Evolutionary conservation across 2,329 filamentous ascomycete species (phyloP).

Genomic region (Botrytis aclada): DNA sequence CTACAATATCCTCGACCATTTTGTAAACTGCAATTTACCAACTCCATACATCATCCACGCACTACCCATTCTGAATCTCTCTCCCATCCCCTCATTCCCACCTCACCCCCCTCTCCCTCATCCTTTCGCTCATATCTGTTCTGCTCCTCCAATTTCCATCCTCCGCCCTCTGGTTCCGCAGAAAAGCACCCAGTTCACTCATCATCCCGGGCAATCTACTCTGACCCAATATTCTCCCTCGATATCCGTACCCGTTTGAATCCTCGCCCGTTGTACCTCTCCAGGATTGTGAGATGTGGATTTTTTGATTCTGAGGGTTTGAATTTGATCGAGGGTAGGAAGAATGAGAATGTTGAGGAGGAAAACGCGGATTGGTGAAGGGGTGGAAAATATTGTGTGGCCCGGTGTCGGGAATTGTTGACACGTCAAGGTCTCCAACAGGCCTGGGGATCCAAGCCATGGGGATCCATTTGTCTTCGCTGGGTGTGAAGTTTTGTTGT

Average conservation of each 20-base stretch:
- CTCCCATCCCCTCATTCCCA: not conserved
- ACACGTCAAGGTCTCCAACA: not conserved
- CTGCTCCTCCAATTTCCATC: not conserved
- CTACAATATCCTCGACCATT: not conserved
- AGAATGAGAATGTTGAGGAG: not conserved
- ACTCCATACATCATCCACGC: not conserved
- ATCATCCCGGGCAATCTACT: slow-evolving; percentile 28
- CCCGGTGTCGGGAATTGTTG: not conserved
- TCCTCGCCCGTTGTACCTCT: slow-evolving; percentile 2
- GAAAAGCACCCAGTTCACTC: slow-evolving; percentile 18
- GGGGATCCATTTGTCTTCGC: slow-evolving; percentile 4
- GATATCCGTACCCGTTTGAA: slow-evolving; percentile 13
- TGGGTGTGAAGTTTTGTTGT: not conserved
- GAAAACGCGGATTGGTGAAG: not conserved
- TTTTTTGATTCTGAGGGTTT: no score
- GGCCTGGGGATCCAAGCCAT: slow-evolving; percentile 30
- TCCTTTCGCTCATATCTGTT: not conserved
- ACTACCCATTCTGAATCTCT: not conserved
- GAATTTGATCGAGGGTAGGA: not conserved
- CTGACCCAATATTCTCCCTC: not conserved
- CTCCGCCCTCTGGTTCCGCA: not conserved
- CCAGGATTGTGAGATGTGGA: not conserved
- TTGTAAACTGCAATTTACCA: not conserved
- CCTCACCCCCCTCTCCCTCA: not conserved
- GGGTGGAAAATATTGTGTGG: not conserved